phyloP scores from a whole-genome alignment of 768 basidiomycete genomes.

The Thelephora aurantiotincta region DNA sequence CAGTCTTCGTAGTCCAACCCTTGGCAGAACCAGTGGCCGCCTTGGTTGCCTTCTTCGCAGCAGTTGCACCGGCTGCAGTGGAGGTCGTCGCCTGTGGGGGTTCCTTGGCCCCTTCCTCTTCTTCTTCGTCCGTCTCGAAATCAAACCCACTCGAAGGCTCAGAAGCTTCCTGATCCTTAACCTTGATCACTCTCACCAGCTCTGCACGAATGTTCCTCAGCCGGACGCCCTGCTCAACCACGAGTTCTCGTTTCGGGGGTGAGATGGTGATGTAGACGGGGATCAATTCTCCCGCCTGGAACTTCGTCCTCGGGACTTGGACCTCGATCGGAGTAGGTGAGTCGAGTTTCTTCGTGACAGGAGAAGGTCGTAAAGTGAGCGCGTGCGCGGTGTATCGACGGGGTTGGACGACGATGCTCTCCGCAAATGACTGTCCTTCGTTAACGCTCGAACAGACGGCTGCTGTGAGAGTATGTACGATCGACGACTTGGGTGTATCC shows the following conservation, averaged over 20 bases:
- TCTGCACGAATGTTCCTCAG: constrained; percentile 74
- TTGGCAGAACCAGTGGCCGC: not conserved
- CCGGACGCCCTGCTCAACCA: constrained; percentile 55
- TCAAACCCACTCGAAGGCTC: constrained; percentile 5
- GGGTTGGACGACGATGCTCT: constrained; percentile 54
- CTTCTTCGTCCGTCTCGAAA: constrained; percentile 14
- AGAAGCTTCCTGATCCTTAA: constrained; percentile 24
- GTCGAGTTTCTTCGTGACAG: constrained; percentile 40
- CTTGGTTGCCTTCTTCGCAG: constrained; percentile 4
- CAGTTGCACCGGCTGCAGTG: not conserved
- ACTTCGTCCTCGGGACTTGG: constrained; percentile 59
- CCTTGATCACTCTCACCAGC: constrained; percentile 52
- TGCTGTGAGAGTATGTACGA: constrained; percentile 59
- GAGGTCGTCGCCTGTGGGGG: not conserved
- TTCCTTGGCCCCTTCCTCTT: constrained; percentile 22
- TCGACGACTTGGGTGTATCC: constrained; percentile 57
- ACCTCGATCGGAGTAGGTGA: constrained; percentile 57
- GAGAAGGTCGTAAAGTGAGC: constrained; percentile 38
- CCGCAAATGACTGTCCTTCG: constrained; percentile 24
- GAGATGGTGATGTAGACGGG: constrained; percentile 74
- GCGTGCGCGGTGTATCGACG: constrained; percentile 60
- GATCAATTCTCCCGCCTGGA: constrained; percentile 58
- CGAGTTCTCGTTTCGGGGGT: constrained; percentile 51
- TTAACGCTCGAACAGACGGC: not conserved
- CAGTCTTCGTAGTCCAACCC: constrained; percentile 5